phyloP scores from a whole-genome alignment of 495 filamentous ascomycete species.

The Xylaria bambusicola region DNA sequence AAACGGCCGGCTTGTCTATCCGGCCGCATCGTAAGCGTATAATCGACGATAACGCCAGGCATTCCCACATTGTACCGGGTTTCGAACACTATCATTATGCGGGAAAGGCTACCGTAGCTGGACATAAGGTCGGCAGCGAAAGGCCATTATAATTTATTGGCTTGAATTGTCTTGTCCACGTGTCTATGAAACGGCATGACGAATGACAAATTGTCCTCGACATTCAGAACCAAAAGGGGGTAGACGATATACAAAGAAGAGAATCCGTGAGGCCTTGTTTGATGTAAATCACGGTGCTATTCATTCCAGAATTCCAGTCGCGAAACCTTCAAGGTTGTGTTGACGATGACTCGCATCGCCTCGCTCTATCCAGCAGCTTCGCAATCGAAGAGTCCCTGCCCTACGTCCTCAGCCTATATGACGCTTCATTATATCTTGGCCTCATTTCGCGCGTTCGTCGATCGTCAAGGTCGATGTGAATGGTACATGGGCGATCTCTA shows the following conservation, averaged over 20 bases:
- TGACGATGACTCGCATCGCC: background rate
- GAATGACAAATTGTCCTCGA: background rate
- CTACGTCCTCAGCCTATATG: background rate
- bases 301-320: too few species aligned
- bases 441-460: background rate
- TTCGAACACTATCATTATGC: background rate
- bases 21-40: too few species aligned
- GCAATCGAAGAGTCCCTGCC: background rate
- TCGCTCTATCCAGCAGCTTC: background rate
- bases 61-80: background rate
- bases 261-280: background rate
- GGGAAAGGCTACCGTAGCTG: background rate
- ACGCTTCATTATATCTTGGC: background rate
- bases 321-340: background rate
- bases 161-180: background rate
- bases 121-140: background rate
- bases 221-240: background rate
- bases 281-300: too few species aligned
- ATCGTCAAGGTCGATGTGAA: too few species aligned
- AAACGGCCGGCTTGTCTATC: too few species aligned
- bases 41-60: too few species aligned
- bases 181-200: slow-evolving; percentile 2
- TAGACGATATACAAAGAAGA: background rate
- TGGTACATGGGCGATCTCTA: background rate
- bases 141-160: background rate